Conservation (phyloP, 805 yeast species). For the Starmera dryadoides region DNA sequence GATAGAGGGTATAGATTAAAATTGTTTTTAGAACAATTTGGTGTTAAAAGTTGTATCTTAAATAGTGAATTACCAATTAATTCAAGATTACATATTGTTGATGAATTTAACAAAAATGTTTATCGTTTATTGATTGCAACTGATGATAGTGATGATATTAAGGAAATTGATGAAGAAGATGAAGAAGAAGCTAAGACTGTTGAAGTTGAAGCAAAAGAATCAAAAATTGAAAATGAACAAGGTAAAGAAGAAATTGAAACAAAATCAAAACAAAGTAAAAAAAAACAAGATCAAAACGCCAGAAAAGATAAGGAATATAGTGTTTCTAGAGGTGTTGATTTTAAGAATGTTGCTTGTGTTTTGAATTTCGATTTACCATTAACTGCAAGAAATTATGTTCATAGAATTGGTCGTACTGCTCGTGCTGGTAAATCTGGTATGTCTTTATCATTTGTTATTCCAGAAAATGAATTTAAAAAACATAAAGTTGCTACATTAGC, state of each 20-base stretch:
- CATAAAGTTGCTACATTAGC: conserved; percentile 73
- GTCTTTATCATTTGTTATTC: conserved; percentile 88
- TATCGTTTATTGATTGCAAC: conserved; percentile 89
- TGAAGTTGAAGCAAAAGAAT: conserved; percentile 9
- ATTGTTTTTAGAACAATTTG: conserved; percentile 89
- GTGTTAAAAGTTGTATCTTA: conserved; percentile 78
- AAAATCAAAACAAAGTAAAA: conserved; percentile 10
- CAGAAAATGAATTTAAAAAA: conserved; percentile 76
- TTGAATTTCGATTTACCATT: conserved; percentile 91
- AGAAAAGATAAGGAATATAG: conserved; percentile 75
- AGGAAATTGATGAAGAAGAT: conserved; percentile 40
- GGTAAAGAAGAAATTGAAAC: conserved; percentile 11
- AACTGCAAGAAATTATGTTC: conserved; percentile 82
- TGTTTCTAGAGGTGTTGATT: conserved; percentile 95
- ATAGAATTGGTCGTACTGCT: conserved; percentile 95
- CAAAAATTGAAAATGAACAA: conserved; percentile 13
- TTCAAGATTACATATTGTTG: conserved; percentile 91
- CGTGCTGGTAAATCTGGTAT: conserved; percentile 95
- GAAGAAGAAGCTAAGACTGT: conserved; percentile 14
- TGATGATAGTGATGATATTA: conserved; percentile 68
- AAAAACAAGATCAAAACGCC: conserved; percentile 19
- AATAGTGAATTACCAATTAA: conserved; percentile 91
- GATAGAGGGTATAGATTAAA: conserved; percentile 93
- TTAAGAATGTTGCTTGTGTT: conserved; percentile 93
- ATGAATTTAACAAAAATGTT: conserved; percentile 86